phyloP scores from a whole-genome alignment of 2,329 filamentous ascomycete species.

The Penicillium sumatraense region DNA sequence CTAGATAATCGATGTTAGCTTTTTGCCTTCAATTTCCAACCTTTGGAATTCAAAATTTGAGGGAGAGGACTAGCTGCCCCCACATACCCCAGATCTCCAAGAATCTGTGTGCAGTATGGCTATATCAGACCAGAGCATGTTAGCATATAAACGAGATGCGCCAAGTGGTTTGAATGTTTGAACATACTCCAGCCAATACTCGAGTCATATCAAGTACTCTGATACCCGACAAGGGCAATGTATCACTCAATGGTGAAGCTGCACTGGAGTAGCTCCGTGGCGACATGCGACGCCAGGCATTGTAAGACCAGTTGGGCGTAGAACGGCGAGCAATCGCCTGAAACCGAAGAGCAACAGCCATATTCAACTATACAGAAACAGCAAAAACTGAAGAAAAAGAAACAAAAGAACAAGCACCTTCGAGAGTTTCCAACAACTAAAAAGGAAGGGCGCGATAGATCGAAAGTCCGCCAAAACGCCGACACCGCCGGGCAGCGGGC shows the following conservation, averaged over 20 bases:
- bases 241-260: conserved; percentile 46
- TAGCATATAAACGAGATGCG: conserved; percentile 10
- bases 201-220: conserved; percentile 95
- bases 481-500: conserved; percentile 26
- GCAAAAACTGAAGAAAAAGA: conserved; percentile 7
- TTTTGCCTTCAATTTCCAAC: background rate
- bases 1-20: conserved; percentile 50
- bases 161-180: background rate
- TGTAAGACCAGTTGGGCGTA: conserved; percentile 22
- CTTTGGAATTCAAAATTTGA: background rate
- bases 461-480: conserved; percentile 31
- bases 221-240: conserved; percentile 78
- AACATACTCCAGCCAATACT: conserved; percentile 88
- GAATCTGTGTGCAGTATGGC: conserved; percentile 97
- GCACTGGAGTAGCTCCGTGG: conserved; percentile 48
- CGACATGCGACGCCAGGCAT: conserved; percentile 25
- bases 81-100: conserved; percentile 89
- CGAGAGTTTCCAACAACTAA: conserved; percentile 2
- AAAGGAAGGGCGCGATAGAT: conserved; percentile 21
- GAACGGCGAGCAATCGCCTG: conserved; percentile 30
- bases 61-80: background rate
- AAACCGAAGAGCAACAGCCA: conserved; percentile 31
- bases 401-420: background rate
- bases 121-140: conserved; percentile 43
- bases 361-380: conserved; percentile 14